Percentiles rank a stretch among this genome's conserved stretches.
These are phyloP conservation scores for Ophiorrhiza pumila DNA, from an alignment of 257 asterid species.

Conservation along the genomic window DNA sequence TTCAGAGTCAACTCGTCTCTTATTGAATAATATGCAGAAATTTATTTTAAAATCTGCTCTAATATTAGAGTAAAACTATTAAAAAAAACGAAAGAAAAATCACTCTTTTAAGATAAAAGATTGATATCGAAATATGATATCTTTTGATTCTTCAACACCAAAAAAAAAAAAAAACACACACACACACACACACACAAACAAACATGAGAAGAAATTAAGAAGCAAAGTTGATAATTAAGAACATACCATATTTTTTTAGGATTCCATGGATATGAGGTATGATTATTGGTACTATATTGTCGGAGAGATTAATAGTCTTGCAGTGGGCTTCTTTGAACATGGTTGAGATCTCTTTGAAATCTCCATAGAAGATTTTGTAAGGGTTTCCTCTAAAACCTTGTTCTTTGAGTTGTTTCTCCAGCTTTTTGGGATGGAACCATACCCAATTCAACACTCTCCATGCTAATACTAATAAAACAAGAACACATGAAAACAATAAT, in stretches of 20 bases:
- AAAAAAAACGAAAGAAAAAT: too few species aligned
- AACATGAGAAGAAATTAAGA: too few species aligned
- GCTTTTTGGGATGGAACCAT: conserved; percentile 40
- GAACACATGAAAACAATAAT: background rate
- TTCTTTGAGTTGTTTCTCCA: conserved; percentile 31
- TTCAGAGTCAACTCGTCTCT: too few species aligned
- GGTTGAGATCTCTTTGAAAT: conserved; percentile 31
- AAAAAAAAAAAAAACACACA: too few species aligned
- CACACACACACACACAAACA: too few species aligned
- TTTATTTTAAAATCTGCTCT: too few species aligned
- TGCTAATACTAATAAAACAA: background rate
- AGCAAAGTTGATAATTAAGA: background rate
- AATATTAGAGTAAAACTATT: too few species aligned
- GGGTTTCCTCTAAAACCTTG: conserved; percentile 48
- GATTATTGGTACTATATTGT: conserved; percentile 31
- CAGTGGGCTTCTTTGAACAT: conserved; percentile 23
- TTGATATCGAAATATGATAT: too few species aligned
- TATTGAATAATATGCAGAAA: too few species aligned
- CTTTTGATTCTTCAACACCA: too few species aligned
- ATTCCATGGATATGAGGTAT: conserved; percentile 31
- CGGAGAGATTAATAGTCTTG: conserved; percentile 30
- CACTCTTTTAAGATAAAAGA: too few species aligned
- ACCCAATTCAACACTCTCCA: conserved; percentile 6
- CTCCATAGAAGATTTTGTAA: conserved; percentile 39
- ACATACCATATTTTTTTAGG: conserved; percentile 27